A percentile compares a stretch with the other conserved stretches of the same genome.
These are phyloP conservation scores for Leishmania amazonensis DNA, from an alignment of 208 protist species.

Conservation along the genomic window DNA sequence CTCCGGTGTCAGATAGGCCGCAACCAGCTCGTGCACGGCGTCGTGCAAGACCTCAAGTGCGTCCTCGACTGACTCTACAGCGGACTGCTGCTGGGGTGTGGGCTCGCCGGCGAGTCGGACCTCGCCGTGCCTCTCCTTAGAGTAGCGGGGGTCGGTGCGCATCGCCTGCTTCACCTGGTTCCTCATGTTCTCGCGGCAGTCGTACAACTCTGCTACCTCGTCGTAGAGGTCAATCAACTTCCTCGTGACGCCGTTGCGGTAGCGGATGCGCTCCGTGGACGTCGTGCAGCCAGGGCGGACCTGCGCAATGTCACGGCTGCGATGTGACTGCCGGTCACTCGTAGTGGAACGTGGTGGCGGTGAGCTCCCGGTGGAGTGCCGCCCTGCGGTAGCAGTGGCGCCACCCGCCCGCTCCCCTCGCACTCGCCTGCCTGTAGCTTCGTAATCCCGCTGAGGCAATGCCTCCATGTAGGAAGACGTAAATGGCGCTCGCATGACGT, in stretches of 20 bases:
- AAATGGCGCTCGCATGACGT: not conserved
- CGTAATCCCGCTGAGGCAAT: not conserved
- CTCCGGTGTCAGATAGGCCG: constrained; percentile 66
- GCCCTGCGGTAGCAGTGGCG: not conserved
- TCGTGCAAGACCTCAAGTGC: constrained; percentile 46
- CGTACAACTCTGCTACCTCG: constrained; percentile 52
- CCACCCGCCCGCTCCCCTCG: not conserved
- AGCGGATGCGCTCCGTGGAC: constrained; percentile 32
- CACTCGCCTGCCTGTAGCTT: not conserved
- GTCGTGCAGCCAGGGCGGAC: constrained; percentile 28
- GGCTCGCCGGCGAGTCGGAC: constrained; percentile 48
- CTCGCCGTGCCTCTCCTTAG: constrained; percentile 39
- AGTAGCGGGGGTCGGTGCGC: constrained; percentile 69
- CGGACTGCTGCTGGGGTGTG: constrained; percentile 53
- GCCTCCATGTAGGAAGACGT: not conserved
- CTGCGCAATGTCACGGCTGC: constrained; percentile 13
- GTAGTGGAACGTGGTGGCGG: not conserved
- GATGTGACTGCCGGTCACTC: not conserved
- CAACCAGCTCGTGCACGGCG: constrained; percentile 61
- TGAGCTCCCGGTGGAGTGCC: not conserved
- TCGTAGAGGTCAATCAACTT: constrained; percentile 65
- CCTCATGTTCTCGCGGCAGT: constrained; percentile 48
- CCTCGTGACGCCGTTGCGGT: constrained; percentile 58
- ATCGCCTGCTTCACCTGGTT: constrained; percentile 58
- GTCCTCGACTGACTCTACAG: constrained; percentile 42